These are phyloP conservation scores for Paracorniculantispora psalliotae DNA, from an alignment of 2,329 filamentous ascomycete species.

Conservation along the genomic window DNA sequence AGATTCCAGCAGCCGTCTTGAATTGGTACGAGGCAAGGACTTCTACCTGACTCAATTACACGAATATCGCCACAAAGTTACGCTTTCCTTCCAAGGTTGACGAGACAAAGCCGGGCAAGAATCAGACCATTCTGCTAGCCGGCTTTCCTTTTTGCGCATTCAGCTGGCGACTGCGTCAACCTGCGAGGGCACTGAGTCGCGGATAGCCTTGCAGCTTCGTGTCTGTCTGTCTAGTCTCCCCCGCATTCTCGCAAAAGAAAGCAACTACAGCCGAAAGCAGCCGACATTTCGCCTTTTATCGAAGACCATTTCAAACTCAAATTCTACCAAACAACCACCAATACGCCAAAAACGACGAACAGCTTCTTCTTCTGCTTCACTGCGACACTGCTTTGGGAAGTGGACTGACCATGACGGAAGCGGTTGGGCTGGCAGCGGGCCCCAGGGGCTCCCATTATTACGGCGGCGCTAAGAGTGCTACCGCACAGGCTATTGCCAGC, in stretches of 20 bases:
- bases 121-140: background rate
- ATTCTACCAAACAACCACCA: background rate
- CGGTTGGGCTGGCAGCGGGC: constrained; percentile 2
- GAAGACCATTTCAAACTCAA: background rate
- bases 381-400: background rate
- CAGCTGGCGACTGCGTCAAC: background rate
- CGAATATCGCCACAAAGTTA: background rate
- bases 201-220: no score
- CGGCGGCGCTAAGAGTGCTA: background rate
- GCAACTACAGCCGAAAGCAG: background rate
- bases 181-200: background rate
- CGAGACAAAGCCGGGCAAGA: no score
- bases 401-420: constrained; percentile 10
- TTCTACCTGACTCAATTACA: background rate
- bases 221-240: no score
- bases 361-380: background rate
- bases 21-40: no score
- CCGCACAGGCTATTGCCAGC: background rate
- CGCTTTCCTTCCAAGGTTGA: background rate
- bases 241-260: background rate
- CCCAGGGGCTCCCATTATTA: background rate
- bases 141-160: background rate
- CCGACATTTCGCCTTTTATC: background rate
- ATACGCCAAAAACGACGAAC: background rate
- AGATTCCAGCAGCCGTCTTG: no score